Evolutionary conservation across 306 rosid species (phyloP).

Genomic region (Malus sieversii): DNA sequence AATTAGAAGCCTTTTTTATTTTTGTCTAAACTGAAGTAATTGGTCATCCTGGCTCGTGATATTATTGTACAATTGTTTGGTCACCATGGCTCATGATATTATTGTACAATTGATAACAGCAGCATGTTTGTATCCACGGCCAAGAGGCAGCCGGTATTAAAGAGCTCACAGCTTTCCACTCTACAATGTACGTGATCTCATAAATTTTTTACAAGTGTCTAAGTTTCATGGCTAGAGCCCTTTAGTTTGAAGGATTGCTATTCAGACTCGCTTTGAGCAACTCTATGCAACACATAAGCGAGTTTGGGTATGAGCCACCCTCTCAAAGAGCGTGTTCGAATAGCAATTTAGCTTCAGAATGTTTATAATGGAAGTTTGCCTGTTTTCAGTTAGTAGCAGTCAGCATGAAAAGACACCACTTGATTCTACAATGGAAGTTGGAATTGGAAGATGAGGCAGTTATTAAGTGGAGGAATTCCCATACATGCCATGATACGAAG

Average conservation of each 20-base stretch:
- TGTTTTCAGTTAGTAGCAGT: conserved; percentile 20
- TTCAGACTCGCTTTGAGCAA: too few species aligned
- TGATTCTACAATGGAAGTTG: conserved; percentile 6
- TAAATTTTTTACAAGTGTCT: background rate
- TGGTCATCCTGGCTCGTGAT: too few species aligned
- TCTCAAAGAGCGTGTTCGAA: too few species aligned
- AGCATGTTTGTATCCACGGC: conserved; percentile 29
- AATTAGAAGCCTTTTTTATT: too few species aligned
- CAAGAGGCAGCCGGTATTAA: conserved; percentile 23
- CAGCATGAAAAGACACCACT: conserved; percentile 20
- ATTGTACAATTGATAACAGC: background rate
- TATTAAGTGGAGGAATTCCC: too few species aligned
- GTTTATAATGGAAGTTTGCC: conserved; percentile 1
- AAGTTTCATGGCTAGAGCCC: background rate
- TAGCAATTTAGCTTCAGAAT: background rate
- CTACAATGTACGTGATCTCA: conserved; percentile 1
- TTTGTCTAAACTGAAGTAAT: too few species aligned
- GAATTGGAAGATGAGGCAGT: too few species aligned
- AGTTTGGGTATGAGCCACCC: too few species aligned
- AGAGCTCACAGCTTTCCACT: conserved; percentile 18
- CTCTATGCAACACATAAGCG: too few species aligned
- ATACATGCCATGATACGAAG: too few species aligned
- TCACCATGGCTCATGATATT: background rate
- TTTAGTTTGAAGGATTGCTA: too few species aligned
- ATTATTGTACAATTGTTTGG: background rate